Conservation (phyloP, 1,284 basidiomycete genomes). For the Xerocomus nothofagi region DNA sequence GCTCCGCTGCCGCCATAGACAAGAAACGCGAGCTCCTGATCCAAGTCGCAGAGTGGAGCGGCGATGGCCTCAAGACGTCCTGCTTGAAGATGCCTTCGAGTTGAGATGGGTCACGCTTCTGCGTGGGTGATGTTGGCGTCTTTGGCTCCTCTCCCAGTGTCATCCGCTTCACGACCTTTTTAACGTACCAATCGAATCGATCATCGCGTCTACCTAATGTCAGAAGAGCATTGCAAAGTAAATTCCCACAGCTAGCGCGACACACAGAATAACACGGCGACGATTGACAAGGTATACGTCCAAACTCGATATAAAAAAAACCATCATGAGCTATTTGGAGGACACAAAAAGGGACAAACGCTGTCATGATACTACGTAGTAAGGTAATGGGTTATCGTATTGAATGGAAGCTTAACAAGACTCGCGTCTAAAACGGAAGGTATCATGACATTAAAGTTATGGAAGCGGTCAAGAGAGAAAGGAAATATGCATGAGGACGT, state of each 20-base stretch:
- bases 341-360: not conserved
- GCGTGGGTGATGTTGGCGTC: not conserved
- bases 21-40: constrained; percentile 72
- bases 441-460: constrained; percentile 5
- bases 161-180: not conserved
- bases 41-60: constrained; percentile 79
- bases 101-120: constrained; percentile 23
- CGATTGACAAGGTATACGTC: constrained; percentile 25
- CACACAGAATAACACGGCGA: constrained; percentile 28
- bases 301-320: constrained; percentile 17
- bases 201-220: not conserved
- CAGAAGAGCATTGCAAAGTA: constrained; percentile 9
- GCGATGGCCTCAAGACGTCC: constrained; percentile 74
- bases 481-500: constrained; percentile 22
- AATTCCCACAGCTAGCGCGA: constrained; percentile 27
- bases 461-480: not conserved
- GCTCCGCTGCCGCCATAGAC: constrained; percentile 63
- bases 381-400: constrained; percentile 18
- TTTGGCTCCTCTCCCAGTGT: not conserved
- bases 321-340: constrained; percentile 3
- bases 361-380: constrained; percentile 7
- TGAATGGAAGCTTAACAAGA: not conserved
- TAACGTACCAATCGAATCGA: not conserved
- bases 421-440: not conserved
- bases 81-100: constrained; percentile 76